Base-by-base conservation (phyloP, 345 rosid genomes). In the Turnera subulata region DNA sequence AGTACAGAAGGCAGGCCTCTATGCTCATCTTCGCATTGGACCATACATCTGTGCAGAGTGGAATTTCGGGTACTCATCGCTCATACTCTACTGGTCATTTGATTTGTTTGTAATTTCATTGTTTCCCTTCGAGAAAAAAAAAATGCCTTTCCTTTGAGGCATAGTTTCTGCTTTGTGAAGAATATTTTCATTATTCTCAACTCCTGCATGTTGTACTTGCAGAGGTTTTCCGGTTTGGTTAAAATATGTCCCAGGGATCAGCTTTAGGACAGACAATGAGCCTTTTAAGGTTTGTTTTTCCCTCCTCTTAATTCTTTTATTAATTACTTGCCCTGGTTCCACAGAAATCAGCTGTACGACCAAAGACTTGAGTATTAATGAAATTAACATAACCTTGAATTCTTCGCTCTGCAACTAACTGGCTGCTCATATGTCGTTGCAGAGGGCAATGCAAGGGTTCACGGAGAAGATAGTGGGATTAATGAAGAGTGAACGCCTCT, bases 211-310 rank as follows among this genome's bases (percentile, higher is more conserved):
- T 67, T 72, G 54, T 49, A 2, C 63, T 61, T 71, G 46, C 76
- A 94, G 99, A 39, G 99, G 99, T 19, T 94, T 94, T 73, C 99
- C 99, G 40, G 99, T 94, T 39, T 94, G 99, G 99, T 71, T 94
- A 18, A 94, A 90, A 85, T 94, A 85, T 86, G 97, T 94, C 13
- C 97, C 96, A 20, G 97, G 88, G 62, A 94, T 94, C 71, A 94
- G 99, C 75, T 94, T 94, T 69, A 78, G 99, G 69, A 94, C 99
- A 52, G 97, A 94, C 76, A 94, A 94, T 53, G 97, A 94, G 79
- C 99, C 99, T 65, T 94, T 94, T 81, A 94, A 94, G 96, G 99
- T 94, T 59, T 22, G 46, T 50, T 40, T 39, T 58, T 40, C 21
- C 54, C 29, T 26, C 7, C 15, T 62, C 33, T 46, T 5, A 46